phyloP scores from a whole-genome alignment of 2,329 filamentous ascomycete genomes.

The Hypomyces perniciosus region DNA sequence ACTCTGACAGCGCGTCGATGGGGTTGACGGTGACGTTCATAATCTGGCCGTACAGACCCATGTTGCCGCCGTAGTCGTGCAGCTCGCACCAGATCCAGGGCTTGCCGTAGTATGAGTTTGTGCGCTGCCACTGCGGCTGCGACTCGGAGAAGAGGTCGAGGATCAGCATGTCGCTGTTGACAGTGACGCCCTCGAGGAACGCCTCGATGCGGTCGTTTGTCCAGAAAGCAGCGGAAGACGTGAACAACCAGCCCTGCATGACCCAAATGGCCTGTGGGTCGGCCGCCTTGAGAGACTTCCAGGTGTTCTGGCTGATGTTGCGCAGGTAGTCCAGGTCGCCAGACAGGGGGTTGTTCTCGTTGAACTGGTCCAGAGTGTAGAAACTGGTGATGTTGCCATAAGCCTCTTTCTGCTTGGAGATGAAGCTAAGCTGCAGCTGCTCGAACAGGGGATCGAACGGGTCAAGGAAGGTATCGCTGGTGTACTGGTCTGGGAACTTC shows the following conservation, averaged over 20 bases:
- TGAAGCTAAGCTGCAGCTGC: slow-evolving; percentile 38
- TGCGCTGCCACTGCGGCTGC: slow-evolving; percentile 44
- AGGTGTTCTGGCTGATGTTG: slow-evolving; percentile 36
- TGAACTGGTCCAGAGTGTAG: slow-evolving; percentile 48
- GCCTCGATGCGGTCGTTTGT: slow-evolving; percentile 40
- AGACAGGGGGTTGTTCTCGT: slow-evolving; percentile 44
- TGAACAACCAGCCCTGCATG: slow-evolving; percentile 48
- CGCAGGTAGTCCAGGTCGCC: slow-evolving; percentile 38
- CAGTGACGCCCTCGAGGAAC: slow-evolving; percentile 40
- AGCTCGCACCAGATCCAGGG: slow-evolving; percentile 50
- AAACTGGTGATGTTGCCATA: slow-evolving; percentile 43
- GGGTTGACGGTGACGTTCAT: slow-evolving; percentile 42
- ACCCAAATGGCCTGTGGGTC: slow-evolving; percentile 45
- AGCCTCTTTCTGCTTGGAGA: slow-evolving; percentile 37
- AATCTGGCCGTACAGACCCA: slow-evolving; percentile 45
- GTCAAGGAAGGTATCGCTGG: slow-evolving; percentile 42
- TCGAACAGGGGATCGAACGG: slow-evolving; percentile 39
- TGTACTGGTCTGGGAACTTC: slow-evolving; percentile 34
- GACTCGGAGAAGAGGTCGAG: slow-evolving; percentile 46
- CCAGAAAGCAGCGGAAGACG: slow-evolving; percentile 37
- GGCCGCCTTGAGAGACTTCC: slow-evolving; percentile 40
- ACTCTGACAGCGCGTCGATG: slow-evolving; percentile 36
- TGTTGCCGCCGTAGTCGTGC: slow-evolving; percentile 44
- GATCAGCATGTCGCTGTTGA: slow-evolving; percentile 41
- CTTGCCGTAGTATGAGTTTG: slow-evolving; percentile 44